Percentiles rank a stretch among this genome's conserved stretches.
Conservation (phyloP, 345 rosid species). For the Ceriops zippeliana region DNA sequence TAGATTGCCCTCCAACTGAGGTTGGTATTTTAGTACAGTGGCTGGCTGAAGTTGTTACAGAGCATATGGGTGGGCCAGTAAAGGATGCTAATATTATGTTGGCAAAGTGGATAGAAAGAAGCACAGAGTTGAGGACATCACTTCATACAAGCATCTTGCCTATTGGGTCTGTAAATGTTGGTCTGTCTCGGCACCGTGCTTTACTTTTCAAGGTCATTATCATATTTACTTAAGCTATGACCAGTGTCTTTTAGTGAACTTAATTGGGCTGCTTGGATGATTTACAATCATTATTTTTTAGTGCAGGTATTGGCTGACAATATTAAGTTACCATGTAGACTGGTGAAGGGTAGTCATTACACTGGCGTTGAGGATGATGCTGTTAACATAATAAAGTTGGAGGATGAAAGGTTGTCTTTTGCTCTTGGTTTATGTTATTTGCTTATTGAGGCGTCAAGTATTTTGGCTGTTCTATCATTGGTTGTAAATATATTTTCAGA, state of each 20-base stretch:
- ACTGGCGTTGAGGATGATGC: slow-evolving; percentile 99
- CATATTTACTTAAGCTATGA: slow-evolving; percentile 3
- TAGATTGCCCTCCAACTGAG: slow-evolving; percentile 67
- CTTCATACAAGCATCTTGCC: slow-evolving; percentile 77
- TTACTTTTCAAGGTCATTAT: slow-evolving; percentile 88
- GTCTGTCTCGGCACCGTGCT: slow-evolving; percentile 94
- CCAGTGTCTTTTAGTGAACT: too few species aligned
- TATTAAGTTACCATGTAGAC: slow-evolving; percentile 75
- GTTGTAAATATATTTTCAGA: too few species aligned
- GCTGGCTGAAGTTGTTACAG: slow-evolving; percentile 93
- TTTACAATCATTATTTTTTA: slow-evolving; percentile 19
- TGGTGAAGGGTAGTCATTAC: slow-evolving; percentile 98
- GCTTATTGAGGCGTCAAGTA: not conserved
- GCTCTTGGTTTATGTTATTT: slow-evolving; percentile 18
- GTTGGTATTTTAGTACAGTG: slow-evolving; percentile 64
- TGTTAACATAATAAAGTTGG: slow-evolving; percentile 82
- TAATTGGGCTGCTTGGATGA: not conserved
- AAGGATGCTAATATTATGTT: slow-evolving; percentile 80
- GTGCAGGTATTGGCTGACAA: slow-evolving; percentile 88
- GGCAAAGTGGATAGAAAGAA: slow-evolving; percentile 86
- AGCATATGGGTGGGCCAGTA: slow-evolving; percentile 94
- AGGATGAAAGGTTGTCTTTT: slow-evolving; percentile 72
- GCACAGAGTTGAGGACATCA: slow-evolving; percentile 71
- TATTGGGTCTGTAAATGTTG: slow-evolving; percentile 81
- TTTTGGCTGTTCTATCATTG: not conserved